Evolutionary conservation across 345 rosid genomes (phyloP), one percentile per base, ranked within the genome.

Genomic region (Camelina laxa): DNA sequence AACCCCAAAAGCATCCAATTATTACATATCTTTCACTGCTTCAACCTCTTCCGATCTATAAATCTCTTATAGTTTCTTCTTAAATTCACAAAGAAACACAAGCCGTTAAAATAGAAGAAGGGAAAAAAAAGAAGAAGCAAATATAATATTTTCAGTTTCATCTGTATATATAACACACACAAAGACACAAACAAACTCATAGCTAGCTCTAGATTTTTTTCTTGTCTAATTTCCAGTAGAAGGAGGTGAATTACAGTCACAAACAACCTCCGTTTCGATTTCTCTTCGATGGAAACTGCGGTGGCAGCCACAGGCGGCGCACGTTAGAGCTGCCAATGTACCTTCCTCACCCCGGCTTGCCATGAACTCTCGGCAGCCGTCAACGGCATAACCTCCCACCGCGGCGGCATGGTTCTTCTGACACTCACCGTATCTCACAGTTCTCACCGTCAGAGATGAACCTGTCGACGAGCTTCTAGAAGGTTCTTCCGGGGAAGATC

Each of bases 231-330:
- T 77, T 5, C 76, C 80, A 51, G 66, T 73, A 0, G 88, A 80
- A 68, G 88, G 70, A 71, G 91, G 83, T 19, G 89, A 87, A 33
- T 86, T 67, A 67, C 84, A 82, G 67, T 88, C 88, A 38, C 86
- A 76, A 6, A 70, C 85, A 24, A 83, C 84, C 79, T 86, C 87
- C 2, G 85, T 84, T 72, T 87, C 84, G 6, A 87, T 70, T 76
- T 85, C 87, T 66, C 86, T 82, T 50, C 85, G 75, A 22, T 90
- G 96, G 72, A 88, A 90, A 67, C 81, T 90, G 59, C 91, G 80
- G 66, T 90, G 91, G 68, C 92, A 90, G 50, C 91, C 92, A 67
- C 96, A 89, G 15, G 96, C 96, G 12, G 92, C 96, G 61, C 92
- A 89, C 7, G 85, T 76, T 41, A 89, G 83, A 9, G 82, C 75